A percentile compares a stretch with the other conserved stretches of the same genome.
Conservation (phyloP, 2,329 filamentous ascomycete genomes). For the Epichloe sylvatica region DNA sequence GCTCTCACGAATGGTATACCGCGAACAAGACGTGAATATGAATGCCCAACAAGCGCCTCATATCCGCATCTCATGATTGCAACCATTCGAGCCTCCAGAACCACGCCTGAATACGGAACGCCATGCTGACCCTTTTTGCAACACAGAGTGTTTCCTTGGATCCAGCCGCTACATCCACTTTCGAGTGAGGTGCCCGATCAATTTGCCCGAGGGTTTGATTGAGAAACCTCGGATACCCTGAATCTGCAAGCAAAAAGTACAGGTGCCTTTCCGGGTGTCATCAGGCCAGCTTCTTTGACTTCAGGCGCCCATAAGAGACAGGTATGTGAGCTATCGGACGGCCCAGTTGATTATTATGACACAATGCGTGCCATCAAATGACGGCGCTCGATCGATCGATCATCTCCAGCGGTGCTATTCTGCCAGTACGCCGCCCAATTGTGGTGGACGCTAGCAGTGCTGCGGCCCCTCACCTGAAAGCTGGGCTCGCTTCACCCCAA, state of each 20-base stretch:
- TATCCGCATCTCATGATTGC: background rate
- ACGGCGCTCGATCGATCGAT: slow-evolving; percentile 3
- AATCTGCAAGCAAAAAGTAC: background rate
- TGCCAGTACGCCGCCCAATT: background rate
- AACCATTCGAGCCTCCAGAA: background rate
- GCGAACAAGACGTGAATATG: background rate
- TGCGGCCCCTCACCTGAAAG: background rate
- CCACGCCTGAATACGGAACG: background rate
- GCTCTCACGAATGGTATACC: background rate
- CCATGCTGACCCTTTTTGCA: background rate
- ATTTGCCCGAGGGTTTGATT: background rate
- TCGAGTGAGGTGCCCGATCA: background rate
- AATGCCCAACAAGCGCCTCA: background rate
- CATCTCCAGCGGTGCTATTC: background rate
- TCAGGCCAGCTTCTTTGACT: background rate
- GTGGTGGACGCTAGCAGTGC: background rate
- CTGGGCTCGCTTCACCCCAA: background rate
- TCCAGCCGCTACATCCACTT: background rate
- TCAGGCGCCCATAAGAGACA: background rate
- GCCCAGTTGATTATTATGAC: background rate
- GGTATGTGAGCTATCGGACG: background rate
- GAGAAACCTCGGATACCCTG: background rate
- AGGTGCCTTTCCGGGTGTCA: background rate
- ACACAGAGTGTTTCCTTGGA: background rate
- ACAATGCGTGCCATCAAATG: background rate